Evolutionary conservation across 176 grass and related monocot genomes (phyloP).

Genomic region (Eleusine indica): DNA sequence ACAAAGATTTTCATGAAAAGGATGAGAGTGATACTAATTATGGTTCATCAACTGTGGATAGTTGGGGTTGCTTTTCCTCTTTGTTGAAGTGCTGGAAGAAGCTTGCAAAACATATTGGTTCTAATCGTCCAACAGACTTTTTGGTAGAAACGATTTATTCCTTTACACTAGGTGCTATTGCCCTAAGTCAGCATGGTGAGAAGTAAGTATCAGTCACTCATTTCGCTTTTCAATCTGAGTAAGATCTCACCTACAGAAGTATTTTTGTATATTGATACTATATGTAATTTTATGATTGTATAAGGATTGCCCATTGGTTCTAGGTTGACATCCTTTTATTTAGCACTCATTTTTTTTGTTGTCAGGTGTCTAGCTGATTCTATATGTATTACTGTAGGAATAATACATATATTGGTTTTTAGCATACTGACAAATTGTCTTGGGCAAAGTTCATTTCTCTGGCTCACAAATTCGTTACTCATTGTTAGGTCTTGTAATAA

Average conservation of each 20-base stretch:
- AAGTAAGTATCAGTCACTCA: slow-evolving; percentile 51
- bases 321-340: slow-evolving; percentile 12
- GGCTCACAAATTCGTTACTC: slow-evolving; percentile 18
- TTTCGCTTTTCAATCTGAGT: slow-evolving; percentile 26
- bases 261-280: slow-evolving; percentile 2
- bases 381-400: background rate
- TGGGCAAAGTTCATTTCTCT: slow-evolving; percentile 1
- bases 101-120: slow-evolving; percentile 49
- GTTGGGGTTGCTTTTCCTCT: slow-evolving; percentile 44
- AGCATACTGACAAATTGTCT: background rate
- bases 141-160: slow-evolving; percentile 70
- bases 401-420: slow-evolving; percentile 12
- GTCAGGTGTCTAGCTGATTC: background rate
- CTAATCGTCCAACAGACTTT: slow-evolving; percentile 50
- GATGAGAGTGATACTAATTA: slow-evolving; percentile 25
- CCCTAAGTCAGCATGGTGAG: slow-evolving; percentile 58
- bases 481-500: slow-evolving; percentile 17
- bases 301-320: background rate
- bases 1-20: slow-evolving; percentile 37
- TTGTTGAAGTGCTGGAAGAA: slow-evolving; percentile 55
- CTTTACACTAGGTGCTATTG: slow-evolving; percentile 59
- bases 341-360: background rate
- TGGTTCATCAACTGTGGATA: slow-evolving; percentile 36
- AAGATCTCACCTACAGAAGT: background rate
- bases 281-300: slow-evolving; percentile 19